Evolutionary conservation across 495 filamentous ascomycete genomes (phyloP).

Genomic region (Aspergillus cavernicola): DNA sequence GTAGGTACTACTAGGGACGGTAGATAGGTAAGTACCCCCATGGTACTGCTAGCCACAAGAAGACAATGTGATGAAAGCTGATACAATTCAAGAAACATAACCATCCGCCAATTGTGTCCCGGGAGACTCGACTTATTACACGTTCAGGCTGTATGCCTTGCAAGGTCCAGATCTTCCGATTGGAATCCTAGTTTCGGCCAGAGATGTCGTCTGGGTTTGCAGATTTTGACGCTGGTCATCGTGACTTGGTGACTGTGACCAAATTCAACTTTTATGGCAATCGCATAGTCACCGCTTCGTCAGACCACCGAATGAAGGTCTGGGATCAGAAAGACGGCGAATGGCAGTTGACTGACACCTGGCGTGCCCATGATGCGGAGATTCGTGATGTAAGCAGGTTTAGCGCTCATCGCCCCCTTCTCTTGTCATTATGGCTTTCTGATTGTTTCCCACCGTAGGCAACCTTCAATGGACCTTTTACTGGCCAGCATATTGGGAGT

Average conservation of each 20-base stretch:
- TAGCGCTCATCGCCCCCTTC: not conserved
- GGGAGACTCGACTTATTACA: not conserved
- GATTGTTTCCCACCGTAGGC: conserved; percentile 47
- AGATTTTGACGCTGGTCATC: conserved; percentile 64
- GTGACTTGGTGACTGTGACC: conserved; percentile 49
- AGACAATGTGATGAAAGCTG: not conserved
- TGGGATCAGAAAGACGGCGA: conserved; percentile 78
- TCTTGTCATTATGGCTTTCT: conserved; percentile 3
- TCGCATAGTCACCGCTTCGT: conserved; percentile 83
- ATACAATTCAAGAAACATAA: conserved; percentile 6
- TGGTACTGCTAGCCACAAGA: conserved; percentile 3
- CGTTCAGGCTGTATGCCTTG: conserved; percentile 16
- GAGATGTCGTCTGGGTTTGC: conserved; percentile 50
- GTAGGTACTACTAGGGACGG: not conserved
- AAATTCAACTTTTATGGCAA: conserved; percentile 77
- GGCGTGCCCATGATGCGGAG: conserved; percentile 88
- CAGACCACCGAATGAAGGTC: conserved; percentile 90
- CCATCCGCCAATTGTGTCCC: not conserved
- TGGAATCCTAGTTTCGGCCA: conserved; percentile 27
- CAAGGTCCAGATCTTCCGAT: conserved; percentile 12
- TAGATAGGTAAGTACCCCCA: not conserved
- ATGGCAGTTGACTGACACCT: conserved; percentile 80
- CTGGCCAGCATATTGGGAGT: conserved; percentile 59
- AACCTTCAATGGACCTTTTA: conserved; percentile 70
- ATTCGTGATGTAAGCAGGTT: conserved; percentile 69